Base-by-base conservation (phyloP, 306 rosid genomes). In the Crotalaria pallida region DNA sequence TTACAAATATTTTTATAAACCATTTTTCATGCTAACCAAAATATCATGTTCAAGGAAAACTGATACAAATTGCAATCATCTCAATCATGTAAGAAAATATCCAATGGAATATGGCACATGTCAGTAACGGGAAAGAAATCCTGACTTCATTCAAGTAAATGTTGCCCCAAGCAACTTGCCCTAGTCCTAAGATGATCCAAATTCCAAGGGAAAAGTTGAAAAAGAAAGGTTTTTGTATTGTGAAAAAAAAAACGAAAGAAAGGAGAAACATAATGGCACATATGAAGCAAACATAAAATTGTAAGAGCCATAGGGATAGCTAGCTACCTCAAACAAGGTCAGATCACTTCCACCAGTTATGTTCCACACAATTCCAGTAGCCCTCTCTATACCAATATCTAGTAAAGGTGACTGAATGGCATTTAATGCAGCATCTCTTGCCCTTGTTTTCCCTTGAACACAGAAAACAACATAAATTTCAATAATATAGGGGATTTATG, bases 361-460 rank as follows among this genome's bases (percentile, higher is more conserved):
- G 77, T 91, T 95, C 99, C 99, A 95, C n/a, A 95, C 99, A 73
- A 95, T 95, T 79, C 99, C 99, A 79, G 99, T 95, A 22, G 99
- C 99, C 74, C 99, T 89, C 84, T 95, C 99, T 66, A 95, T 95
- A 66, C 96, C 99, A 47, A 95, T 95, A 87, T 91, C 99, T 40
- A 95, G 87, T 60, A 95, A 83, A 74, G 96, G 97, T 38, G 99
- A 95, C 52, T 95, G 99, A 71, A 95, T 95, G 80, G 99, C 99
- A 76, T 95, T 95, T 83, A 95, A 85, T 21, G 99, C 99, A 71
- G 97, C 99, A 52, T 95, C 99, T 82, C 99, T 91, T 27, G 99
- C 97, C 84, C 99, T 87, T 48, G 96, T 89, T 85, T 95, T 95
- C 79, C 99, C 99, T 95, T 69, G 72, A 83, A 60, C 65, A 75